Conservation (phyloP, 2,329 filamentous ascomycete genomes). For the Botryotinia convoluta region DNA sequence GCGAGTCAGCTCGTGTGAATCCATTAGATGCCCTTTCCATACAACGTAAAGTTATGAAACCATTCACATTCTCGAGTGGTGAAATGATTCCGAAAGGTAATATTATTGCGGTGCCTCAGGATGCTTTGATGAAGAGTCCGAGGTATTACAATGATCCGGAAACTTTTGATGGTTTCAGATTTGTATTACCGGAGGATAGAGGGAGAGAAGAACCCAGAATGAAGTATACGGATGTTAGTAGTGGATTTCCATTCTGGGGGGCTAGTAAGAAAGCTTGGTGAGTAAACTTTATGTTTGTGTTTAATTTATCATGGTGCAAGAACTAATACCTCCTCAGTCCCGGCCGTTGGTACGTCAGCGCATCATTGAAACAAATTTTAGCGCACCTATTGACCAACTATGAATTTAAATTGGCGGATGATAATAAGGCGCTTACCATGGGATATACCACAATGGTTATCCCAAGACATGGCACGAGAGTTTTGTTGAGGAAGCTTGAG, state of each 20-base stretch:
- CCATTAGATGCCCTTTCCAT: conserved; percentile 5
- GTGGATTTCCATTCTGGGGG: not conserved
- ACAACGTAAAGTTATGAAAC: conserved; percentile 8
- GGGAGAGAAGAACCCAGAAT: not conserved
- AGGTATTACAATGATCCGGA: not conserved
- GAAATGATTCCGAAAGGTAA: not conserved
- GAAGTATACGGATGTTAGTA: conserved; percentile 9
- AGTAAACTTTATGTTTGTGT: too few species aligned
- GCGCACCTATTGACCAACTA: not conserved
- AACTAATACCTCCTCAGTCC: not conserved
- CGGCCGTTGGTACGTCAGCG: not conserved
- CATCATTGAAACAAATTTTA: not conserved
- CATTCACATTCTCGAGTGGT: not conserved
- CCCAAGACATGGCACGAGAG: not conserved
- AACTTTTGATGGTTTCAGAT: not conserved
- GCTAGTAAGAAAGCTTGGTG: not conserved
- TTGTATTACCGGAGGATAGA: not conserved
- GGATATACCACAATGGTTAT: conserved; percentile 4
- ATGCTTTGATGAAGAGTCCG: not conserved
- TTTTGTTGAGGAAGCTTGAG: not conserved
- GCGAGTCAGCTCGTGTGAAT: conserved; percentile 4
- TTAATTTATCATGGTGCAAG: not conserved
- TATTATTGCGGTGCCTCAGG: not conserved
- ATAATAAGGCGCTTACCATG: not conserved
- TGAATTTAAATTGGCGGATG: not conserved